Base-by-base conservation (phyloP, 2,329 filamentous ascomycete species). In the Alternaria sp. region DNA sequence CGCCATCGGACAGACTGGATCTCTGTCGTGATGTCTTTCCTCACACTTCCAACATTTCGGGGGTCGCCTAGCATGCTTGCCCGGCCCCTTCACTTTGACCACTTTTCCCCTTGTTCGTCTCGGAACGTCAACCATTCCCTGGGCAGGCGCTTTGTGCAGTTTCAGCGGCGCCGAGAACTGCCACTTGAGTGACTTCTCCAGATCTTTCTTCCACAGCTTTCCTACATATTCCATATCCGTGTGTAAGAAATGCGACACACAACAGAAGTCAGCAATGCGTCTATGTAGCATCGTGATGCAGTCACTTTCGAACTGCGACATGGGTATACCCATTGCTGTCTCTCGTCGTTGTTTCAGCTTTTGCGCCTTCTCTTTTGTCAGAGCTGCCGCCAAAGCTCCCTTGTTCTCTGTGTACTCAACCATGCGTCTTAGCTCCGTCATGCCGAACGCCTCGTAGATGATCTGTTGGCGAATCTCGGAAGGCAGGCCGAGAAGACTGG, bases 1-100 rank as follows among this genome's bases (percentile, higher is more conserved):
- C 5, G 56, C 55, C 57, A 57, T 50, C 23, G 61, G 65, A 47
- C 67, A 69, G 10, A 68, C 25, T 3, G 54, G 44, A 50, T 68
- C 63, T 2, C 44, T 47, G 5, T 55, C 21, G 3, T 11, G 10
- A 32, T 71, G 67, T 50, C 69, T 61, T 52, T 63, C 60, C n/a
- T 21, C 62, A 32, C 67, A 71, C 17, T 54, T 54, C 62, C 65
- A 67, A 43, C 69, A 71, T 51, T 66, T 71, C 3, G 13, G 43
- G 15, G 59, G 54, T 26, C 63, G 32, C 12, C 21, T 21, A 21
- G 32, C 58, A 28, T 32, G 15, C 50, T 30, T 55, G 32, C 21
- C 26, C 11, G 6, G n/a, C 9, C 44, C 28, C 28, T 54, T 50
- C 21, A 21, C 54, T 52, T 45, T 36, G 12, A 40, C 25, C 11